Percentiles rank a stretch among this genome's conserved stretches.
Evolutionary conservation across 768 basidiomycete genomes (phyloP).

Genomic region (Mrakia blollopis): DNA sequence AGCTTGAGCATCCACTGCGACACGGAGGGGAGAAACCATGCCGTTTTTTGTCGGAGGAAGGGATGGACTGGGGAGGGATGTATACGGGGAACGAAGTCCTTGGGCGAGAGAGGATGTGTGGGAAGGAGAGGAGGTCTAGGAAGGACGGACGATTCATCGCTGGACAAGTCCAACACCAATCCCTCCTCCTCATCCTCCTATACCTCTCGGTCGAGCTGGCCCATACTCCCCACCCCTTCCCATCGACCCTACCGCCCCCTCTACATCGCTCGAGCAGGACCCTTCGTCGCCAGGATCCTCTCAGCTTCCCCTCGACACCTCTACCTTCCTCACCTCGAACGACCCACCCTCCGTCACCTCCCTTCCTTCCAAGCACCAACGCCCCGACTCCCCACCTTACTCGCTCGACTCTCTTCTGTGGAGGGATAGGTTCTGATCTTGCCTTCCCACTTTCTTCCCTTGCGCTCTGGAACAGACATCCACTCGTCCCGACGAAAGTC

Average conservation of each 20-base stretch:
- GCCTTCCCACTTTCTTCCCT: background rate
- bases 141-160: background rate
- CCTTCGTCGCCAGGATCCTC: background rate
- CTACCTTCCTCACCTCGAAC: too few relatives aligned
- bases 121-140: background rate
- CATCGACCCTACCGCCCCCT: background rate
- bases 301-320: background rate
- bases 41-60: background rate
- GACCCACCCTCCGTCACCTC: background rate
- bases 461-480: slow-evolving; percentile 18
- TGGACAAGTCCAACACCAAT: background rate
- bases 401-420: background rate
- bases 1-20: background rate
- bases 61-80: background rate
- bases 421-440: background rate
- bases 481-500: slow-evolving; percentile 71
- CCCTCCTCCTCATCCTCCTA: background rate
- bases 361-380: background rate
- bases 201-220: background rate
- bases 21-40: background rate
- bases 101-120: background rate
- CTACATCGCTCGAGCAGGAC: background rate
- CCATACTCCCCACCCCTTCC: background rate
- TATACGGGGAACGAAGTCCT: too few relatives aligned
- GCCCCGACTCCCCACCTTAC: background rate